A percentile compares a stretch with the other conserved stretches of the same genome.
Conservation (phyloP, 495 filamentous ascomycete species). For the Podospora pseudoanserina region DNA sequence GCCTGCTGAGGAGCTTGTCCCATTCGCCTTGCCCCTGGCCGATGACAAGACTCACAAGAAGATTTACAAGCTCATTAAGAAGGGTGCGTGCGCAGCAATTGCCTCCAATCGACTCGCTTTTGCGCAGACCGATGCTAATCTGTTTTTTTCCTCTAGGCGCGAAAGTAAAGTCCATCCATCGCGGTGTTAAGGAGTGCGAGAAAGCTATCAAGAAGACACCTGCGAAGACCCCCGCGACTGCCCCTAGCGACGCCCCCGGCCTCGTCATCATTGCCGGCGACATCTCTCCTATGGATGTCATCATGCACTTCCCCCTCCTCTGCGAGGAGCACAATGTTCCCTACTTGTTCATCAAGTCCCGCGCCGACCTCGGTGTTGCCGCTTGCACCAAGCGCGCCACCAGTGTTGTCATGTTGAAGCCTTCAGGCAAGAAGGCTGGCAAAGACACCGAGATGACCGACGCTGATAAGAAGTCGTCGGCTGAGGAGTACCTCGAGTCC, state of each 20-base stretch:
- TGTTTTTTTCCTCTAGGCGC: constrained; percentile 55
- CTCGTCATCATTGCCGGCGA: constrained; percentile 92
- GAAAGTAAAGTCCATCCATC: constrained; percentile 88
- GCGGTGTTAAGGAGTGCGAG: constrained; percentile 97
- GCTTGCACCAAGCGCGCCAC: constrained; percentile 92
- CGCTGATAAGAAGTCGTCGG: constrained; percentile 42
- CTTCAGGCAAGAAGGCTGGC: constrained; percentile 47
- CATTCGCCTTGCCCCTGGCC: constrained; percentile 88
- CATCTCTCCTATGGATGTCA: constrained; percentile 95
- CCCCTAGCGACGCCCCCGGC: constrained; percentile 54
- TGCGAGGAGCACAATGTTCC: constrained; percentile 96
- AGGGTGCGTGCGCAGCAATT: constrained; percentile 57
- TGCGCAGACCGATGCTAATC: constrained; percentile 4
- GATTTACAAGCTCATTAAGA: constrained; percentile 87
- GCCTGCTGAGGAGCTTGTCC: constrained; percentile 72
- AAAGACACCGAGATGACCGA: constrained; percentile 43
- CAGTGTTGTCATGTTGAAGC: constrained; percentile 82
- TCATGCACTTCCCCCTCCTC: constrained; percentile 92
- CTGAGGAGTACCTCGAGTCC: constrained; percentile 67
- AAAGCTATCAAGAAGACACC: constrained; percentile 92
- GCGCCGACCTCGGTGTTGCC: constrained; percentile 86
- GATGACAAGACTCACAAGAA: constrained; percentile 92
- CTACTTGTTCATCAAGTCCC: constrained; percentile 83
- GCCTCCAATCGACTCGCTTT: background rate
- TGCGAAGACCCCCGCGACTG: constrained; percentile 50